Evolutionary conservation across 2,329 filamentous ascomycete species (phyloP).

Genomic region (Tolypocladium tropicale): DNA sequence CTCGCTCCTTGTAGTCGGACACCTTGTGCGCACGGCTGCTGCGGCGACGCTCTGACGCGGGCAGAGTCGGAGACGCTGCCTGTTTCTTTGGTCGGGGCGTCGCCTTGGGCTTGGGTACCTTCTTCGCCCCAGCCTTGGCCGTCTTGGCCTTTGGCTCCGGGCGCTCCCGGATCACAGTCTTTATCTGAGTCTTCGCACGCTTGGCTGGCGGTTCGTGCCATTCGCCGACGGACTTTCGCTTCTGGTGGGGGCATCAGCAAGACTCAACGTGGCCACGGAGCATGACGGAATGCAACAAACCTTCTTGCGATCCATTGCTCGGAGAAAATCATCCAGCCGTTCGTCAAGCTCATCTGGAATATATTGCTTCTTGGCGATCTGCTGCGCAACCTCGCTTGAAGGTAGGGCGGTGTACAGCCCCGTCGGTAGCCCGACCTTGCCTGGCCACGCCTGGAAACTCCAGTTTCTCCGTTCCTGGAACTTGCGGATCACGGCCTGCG

Average conservation of each 20-base stretch:
- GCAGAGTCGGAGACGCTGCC: constrained; percentile 15
- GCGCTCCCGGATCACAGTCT: constrained; percentile 26
- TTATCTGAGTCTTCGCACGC: constrained; percentile 24
- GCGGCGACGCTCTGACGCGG: constrained; percentile 39
- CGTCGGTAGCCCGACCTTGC: constrained; percentile 69
- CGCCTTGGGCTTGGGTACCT: constrained; percentile 19
- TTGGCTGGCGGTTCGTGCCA: constrained; percentile 32
- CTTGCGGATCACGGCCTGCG: constrained; percentile 69
- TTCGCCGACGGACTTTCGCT: constrained; percentile 46
- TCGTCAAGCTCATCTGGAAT: constrained; percentile 69
- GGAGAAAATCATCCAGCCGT: constrained; percentile 58
- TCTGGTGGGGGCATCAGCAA: constrained; percentile 30
- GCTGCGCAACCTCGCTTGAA: constrained; percentile 68
- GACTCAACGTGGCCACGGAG: not conserved
- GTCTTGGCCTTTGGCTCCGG: constrained; percentile 24
- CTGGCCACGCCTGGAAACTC: constrained; percentile 73
- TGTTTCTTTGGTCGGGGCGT: constrained; percentile 15
- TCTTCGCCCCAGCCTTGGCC: constrained; percentile 21
- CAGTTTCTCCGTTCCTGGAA: constrained; percentile 83
- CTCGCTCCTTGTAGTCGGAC: constrained; percentile 44
- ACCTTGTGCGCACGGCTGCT: constrained; percentile 40
- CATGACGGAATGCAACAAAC: constrained; percentile 23
- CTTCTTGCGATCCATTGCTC: constrained; percentile 63
- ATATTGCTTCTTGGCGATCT: constrained; percentile 79
- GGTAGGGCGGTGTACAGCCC: constrained; percentile 68